A percentile compares a stretch with the other conserved stretches of the same genome.
Evolutionary conservation across 1,139 yeast genomes (phyloP).

Genomic region (Blastobotrys malaysiensis): DNA sequence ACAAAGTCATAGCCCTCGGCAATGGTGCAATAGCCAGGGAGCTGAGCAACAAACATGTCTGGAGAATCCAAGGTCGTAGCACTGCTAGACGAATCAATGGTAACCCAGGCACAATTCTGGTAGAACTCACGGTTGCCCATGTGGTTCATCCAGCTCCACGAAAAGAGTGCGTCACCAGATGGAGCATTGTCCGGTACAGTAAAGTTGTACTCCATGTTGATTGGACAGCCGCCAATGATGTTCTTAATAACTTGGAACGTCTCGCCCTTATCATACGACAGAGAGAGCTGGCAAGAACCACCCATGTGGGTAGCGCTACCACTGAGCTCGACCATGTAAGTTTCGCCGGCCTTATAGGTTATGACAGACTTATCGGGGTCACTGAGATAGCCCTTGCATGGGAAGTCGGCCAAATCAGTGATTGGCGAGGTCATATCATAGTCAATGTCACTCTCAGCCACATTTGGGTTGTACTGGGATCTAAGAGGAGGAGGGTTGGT

Average conservation of each 20-base stretch:
- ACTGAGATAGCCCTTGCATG: conserved; percentile 26
- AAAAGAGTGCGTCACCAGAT: conserved; percentile 23
- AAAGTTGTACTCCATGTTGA: conserved; percentile 21
- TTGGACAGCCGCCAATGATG: conserved; percentile 29
- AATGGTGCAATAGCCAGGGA: conserved; percentile 21
- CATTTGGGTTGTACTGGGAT: conserved; percentile 20
- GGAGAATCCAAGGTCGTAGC: conserved; percentile 17
- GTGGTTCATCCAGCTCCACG: conserved; percentile 28
- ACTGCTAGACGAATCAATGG: conserved; percentile 15
- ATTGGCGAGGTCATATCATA: conserved; percentile 23
- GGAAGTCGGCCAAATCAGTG: conserved; percentile 14
- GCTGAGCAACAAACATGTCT: conserved; percentile 22
- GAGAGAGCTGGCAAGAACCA: conserved; percentile 28
- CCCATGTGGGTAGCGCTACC: conserved; percentile 27
- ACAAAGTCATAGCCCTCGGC: conserved; percentile 25
- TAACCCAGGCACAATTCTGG: conserved; percentile 29
- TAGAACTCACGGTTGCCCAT: conserved; percentile 28
- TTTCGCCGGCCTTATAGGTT: conserved; percentile 21
- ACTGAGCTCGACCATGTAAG: conserved; percentile 18
- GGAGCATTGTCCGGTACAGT: conserved; percentile 24
- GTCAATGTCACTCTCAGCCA: conserved; percentile 16
- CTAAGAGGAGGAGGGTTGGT: conserved; percentile 23
- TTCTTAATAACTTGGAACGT: conserved; percentile 27
- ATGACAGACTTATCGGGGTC: conserved; percentile 21
- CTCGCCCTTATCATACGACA: conserved; percentile 26